These are phyloP conservation scores for Thamnidium elegans DNA, from an alignment of 192 early-diverging fungal genomes.

Conservation along the genomic window DNA sequence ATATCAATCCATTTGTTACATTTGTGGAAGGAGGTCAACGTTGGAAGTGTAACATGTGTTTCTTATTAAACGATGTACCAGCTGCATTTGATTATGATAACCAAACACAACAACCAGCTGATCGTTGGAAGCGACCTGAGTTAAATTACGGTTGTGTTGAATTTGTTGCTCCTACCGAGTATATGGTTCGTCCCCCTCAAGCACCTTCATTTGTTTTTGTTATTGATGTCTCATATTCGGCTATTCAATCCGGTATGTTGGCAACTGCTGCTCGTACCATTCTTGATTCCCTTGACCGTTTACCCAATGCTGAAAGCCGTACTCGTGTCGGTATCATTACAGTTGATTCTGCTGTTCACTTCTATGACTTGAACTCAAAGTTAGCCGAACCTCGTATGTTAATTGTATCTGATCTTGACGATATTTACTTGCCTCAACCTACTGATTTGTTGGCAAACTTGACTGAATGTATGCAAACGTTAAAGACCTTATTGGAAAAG, in stretches of 20 bases:
- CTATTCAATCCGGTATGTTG: constrained; percentile 83
- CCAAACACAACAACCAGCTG: constrained; percentile 70
- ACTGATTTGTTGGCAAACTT: constrained; percentile 87
- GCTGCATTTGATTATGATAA: constrained; percentile 75
- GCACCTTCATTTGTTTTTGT: constrained; percentile 91
- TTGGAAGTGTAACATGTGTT: constrained; percentile 97
- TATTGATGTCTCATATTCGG: constrained; percentile 90
- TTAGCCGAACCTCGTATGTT: constrained; percentile 90
- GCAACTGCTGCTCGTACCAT: constrained; percentile 79
- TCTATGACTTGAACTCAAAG: constrained; percentile 78
- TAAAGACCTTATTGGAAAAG: constrained; percentile 71
- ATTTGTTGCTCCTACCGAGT: constrained; percentile 94
- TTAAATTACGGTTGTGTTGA: constrained; percentile 89
- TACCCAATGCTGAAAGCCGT: constrained; percentile 87
- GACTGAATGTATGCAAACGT: constrained; percentile 70
- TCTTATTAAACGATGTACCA: constrained; percentile 85
- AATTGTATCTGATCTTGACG: constrained; percentile 88
- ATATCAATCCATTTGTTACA: constrained; percentile 94
- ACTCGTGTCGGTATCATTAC: constrained; percentile 90
- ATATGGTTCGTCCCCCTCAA: constrained; percentile 97
- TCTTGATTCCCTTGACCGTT: constrained; percentile 73
- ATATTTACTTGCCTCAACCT: constrained; percentile 85
- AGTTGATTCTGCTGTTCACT: constrained; percentile 86
- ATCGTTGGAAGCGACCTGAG: constrained; percentile 87
- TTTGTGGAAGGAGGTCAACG: constrained; percentile 94